These are phyloP conservation scores for Fusarium sp. DNA, from an alignment of 2,329 filamentous ascomycete species.

Conservation along the genomic window DNA sequence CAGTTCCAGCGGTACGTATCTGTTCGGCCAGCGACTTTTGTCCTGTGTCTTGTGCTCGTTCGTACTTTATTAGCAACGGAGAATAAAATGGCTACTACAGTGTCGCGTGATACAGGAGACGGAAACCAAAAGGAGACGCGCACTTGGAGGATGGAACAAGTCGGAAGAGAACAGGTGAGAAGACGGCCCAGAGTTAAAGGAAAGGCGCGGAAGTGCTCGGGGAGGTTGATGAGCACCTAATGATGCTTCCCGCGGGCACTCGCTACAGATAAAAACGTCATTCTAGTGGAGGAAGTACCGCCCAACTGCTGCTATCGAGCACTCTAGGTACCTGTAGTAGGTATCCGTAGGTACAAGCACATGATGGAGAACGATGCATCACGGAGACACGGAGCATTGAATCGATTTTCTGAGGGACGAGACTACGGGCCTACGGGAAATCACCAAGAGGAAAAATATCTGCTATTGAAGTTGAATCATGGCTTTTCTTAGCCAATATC, in stretches of 20 bases:
- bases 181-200: slow-evolving; percentile 12
- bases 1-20: slow-evolving; percentile 35
- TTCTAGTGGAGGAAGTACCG: slow-evolving; percentile 34
- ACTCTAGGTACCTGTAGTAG: too few relatives aligned
- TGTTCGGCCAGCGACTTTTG: slow-evolving; percentile 6
- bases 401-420: slow-evolving; percentile 4
- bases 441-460: background rate
- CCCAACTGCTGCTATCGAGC: slow-evolving; percentile 17
- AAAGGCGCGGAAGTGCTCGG: slow-evolving; percentile 44
- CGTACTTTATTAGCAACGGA: slow-evolving; percentile 10
- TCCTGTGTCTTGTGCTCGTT: slow-evolving; percentile 17
- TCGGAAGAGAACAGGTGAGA: slow-evolving; percentile 26
- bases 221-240: slow-evolving; percentile 37
- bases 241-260: slow-evolving; percentile 32
- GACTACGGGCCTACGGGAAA: slow-evolving; percentile 17
- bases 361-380: slow-evolving; percentile 35
- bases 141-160: slow-evolving; percentile 32
- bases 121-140: slow-evolving; percentile 17
- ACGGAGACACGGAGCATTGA: slow-evolving; percentile 35
- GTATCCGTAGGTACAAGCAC: slow-evolving; percentile 13
- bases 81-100: slow-evolving; percentile 13
- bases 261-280: slow-evolving; percentile 36
- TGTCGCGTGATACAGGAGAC: slow-evolving; percentile 28
- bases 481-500: slow-evolving; percentile 6
- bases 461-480: slow-evolving; percentile 8